phyloP scores from a whole-genome alignment of 2,329 filamentous ascomycete genomes.

The Alternaria arborescens region DNA sequence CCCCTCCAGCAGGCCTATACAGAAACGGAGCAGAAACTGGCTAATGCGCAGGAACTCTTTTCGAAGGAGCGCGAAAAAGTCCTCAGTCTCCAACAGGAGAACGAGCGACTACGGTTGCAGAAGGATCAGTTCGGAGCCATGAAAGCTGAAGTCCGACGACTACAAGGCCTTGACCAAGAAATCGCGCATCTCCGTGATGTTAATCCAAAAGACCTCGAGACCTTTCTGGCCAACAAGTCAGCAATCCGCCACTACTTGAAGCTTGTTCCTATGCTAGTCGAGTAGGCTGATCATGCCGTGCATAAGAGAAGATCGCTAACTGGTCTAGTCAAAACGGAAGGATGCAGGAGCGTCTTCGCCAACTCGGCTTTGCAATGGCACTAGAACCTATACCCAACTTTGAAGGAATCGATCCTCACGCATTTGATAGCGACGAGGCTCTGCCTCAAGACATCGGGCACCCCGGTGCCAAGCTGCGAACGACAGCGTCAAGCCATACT shows the following conservation, averaged over 20 bases:
- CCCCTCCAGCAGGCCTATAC: slow-evolving; percentile 18
- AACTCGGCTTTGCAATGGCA: slow-evolving; percentile 39
- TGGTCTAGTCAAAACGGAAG: slow-evolving; percentile 38
- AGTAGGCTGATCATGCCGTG: slow-evolving; percentile 26
- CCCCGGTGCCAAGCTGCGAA: slow-evolving; percentile 11
- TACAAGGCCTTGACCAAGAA: slow-evolving; percentile 31
- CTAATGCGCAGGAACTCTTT: slow-evolving; percentile 44
- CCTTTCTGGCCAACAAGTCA: slow-evolving; percentile 32
- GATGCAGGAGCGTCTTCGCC: slow-evolving; percentile 40
- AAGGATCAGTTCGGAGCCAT: slow-evolving; percentile 19
- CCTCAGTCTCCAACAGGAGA: slow-evolving; percentile 34
- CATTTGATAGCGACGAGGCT: slow-evolving; percentile 21
- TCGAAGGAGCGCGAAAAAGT: slow-evolving; percentile 47
- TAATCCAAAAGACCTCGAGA: slow-evolving; percentile 30
- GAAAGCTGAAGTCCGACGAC: slow-evolving; percentile 25
- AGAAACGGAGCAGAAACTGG: slow-evolving; percentile 36
- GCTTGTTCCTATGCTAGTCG: slow-evolving; percentile 36
- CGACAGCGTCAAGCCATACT: slow-evolving; percentile 37
- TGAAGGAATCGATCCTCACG: slow-evolving; percentile 12
- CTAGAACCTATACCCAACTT: slow-evolving; percentile 40
- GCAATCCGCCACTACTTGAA: slow-evolving; percentile 41
- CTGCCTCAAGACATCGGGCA: slow-evolving; percentile 1
- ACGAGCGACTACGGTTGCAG: slow-evolving; percentile 21
- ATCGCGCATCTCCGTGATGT: slow-evolving; percentile 28
- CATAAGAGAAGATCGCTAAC: slow-evolving; percentile 17